Base-by-base conservation (phyloP, 495 filamentous ascomycete species). In the Daldinia grandis region DNA sequence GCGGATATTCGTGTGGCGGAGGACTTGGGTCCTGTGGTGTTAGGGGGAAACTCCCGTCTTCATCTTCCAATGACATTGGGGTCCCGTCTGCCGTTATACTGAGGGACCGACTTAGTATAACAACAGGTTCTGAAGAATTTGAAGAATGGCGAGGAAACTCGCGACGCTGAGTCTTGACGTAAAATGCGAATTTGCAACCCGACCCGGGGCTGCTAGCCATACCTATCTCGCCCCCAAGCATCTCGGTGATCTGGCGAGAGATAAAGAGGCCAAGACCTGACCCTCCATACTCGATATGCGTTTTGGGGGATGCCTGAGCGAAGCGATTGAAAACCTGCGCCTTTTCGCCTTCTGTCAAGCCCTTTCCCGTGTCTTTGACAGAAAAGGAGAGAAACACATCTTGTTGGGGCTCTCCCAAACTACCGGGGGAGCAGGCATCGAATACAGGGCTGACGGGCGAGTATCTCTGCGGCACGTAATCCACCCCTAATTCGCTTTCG, bases 121-220 rank as follows among this genome's bases (percentile, higher is more conserved):
- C 50, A 61, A 64, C 28, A n/a, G 66, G 64, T 1, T 69, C 54
- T 12, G 10, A 28, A 2, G 31, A 19, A 14, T 15, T 21, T 0
- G 73, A 42, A 5, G 49, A 17, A 3, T 12, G 9, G 3, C 30
- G 54, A 25, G 68, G 60, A 4, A 57, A 2, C 6, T 49, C 58
- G 53, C 65, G 54, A 6, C n/a, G 24, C 27, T 54, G 66, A 2
- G 89, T 86, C 63, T 87, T 86, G 71, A 94, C 87, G 76, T 92
- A 94, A 73, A 95, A 94, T 0, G 89, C 90, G 74, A 95, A 95
- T 0, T 90, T 92, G 73, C 89, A 92, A 15, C 92, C 92, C 27
- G 87, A 79, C 5, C 89, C 90, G 12, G 87, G 80, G 62, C 86
- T 85, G 25, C 88, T 89, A 21, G 87, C 81, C 14, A 94, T 90